Evolutionary conservation across 2,329 filamentous ascomycete genomes (phyloP), one percentile per base, ranked within the genome.

Genomic region (Sarocladiaceae sp.): DNA sequence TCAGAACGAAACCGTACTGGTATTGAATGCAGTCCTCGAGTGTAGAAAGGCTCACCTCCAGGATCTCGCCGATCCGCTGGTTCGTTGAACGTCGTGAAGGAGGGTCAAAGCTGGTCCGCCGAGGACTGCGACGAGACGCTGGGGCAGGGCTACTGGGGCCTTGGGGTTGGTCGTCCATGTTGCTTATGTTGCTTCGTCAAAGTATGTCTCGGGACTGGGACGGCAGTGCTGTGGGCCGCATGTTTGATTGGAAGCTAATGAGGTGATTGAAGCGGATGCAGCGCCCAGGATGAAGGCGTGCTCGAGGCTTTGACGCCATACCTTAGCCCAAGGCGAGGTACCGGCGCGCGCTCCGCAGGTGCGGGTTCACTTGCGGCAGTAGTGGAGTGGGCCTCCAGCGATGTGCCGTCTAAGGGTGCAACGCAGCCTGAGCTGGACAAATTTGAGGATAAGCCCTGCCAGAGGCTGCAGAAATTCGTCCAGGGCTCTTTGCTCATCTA

Each of bases 11-110:
- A n/a, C n/a, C n/a, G n/a, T n/a, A n/a, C n/a, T n/a, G n/a, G n/a
- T n/a, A n/a, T n/a, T n/a, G n/a, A n/a, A n/a, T n/a, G n/a, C n/a
- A n/a, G n/a, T n/a, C n/a, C n/a, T n/a, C n/a, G n/a, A n/a, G n/a
- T n/a, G n/a, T n/a, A n/a, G n/a, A n/a, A n/a, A n/a, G 16, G 56
- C 66, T 54, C 56, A 73, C 70, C 64, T 73, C 64, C 46, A 73
- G 62, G 45, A 73, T 72, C 47, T 65, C 64, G 48, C 64, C 61
- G 50, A 73, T 62, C 43, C 68, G 68, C 45, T 66, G 65, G 47
- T 58, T 62, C 7, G 58, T 62, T 20, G 66, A 65, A 16, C 37
- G 39, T 12, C 45, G 42, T 29, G 40, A 20, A 15, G 40, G 29
- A n/a, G 24, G 27, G 12, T 43, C 33, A 27, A 32, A 33, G 40